Conservation (phyloP, 805 yeast species). For the Zygoascus ofunaensis region DNA sequence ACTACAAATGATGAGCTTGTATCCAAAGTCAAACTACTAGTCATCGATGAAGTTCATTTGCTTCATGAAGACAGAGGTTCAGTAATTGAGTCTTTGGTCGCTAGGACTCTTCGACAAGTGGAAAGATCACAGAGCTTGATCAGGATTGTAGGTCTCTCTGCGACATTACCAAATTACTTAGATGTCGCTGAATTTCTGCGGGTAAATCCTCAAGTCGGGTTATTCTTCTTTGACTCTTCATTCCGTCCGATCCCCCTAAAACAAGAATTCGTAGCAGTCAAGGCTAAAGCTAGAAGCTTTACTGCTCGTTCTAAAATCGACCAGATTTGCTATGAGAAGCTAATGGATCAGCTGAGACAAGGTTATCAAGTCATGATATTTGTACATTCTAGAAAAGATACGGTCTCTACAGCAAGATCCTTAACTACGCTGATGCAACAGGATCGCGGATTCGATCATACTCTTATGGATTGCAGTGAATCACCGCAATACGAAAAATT, state of each 20-base stretch:
- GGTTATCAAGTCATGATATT: conserved; percentile 94
- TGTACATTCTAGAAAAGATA: conserved; percentile 92
- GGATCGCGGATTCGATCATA: conserved; percentile 28
- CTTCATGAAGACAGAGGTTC: conserved; percentile 97
- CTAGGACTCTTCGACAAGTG: conserved; percentile 88
- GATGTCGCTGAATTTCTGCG: conserved; percentile 88
- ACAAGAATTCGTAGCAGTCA: conserved; percentile 79
- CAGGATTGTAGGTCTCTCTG: conserved; percentile 87
- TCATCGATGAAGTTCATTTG: conserved; percentile 94
- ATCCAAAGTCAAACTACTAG: conserved; percentile 71
- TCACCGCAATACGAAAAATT: conserved; percentile 27
- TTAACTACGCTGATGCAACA: conserved; percentile 61
- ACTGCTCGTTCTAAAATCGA: conserved; percentile 66
- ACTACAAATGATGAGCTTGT: conserved; percentile 76
- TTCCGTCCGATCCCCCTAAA: conserved; percentile 91
- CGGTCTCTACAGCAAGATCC: conserved; percentile 69
- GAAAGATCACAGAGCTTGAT: conserved; percentile 92
- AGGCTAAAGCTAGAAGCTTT: conserved; percentile 73
- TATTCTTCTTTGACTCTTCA: conserved; percentile 89
- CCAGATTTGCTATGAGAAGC: conserved; percentile 63
- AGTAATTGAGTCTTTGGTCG: conserved; percentile 89
- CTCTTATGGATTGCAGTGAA: conserved; percentile 48
- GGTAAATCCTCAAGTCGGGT: conserved; percentile 83
- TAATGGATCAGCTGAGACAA: conserved; percentile 51
- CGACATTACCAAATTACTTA: conserved; percentile 81